Conservation (phyloP, 2,329 filamentous ascomycete species). For the Pseudocercospora eumusae region DNA sequence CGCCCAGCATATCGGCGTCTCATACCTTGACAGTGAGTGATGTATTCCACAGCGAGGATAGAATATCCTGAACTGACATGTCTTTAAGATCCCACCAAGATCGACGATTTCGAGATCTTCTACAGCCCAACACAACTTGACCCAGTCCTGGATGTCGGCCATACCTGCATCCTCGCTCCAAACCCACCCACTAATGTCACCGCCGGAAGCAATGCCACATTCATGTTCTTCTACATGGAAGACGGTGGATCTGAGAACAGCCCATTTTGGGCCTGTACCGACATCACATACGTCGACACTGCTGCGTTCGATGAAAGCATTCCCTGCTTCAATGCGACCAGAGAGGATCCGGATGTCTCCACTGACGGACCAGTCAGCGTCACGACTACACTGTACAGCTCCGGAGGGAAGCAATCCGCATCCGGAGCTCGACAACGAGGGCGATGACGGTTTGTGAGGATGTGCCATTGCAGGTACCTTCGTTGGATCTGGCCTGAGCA, state of each 20-base stretch:
- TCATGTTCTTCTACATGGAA: conserved; percentile 49
- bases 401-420: conserved; percentile 20
- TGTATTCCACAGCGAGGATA: conserved; percentile 28
- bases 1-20: conserved; percentile 56
- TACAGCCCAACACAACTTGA: conserved; percentile 40
- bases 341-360: conserved; percentile 39
- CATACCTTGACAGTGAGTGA: conserved; percentile 52
- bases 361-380: conserved; percentile 31
- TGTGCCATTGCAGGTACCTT: conserved; percentile 50
- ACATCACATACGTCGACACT: conserved; percentile 48
- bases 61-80: conserved; percentile 1
- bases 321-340: conserved; percentile 52
- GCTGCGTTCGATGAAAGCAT: conserved; percentile 45
- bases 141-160: conserved; percentile 45
- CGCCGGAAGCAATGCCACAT: conserved; percentile 48
- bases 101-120: conserved; percentile 45
- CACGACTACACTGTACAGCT: conserved; percentile 31
- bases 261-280: conserved; percentile 50
- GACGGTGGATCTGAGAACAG: conserved; percentile 46
- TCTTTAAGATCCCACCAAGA: conserved; percentile 44
- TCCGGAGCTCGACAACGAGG: conserved; percentile 11
- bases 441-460: conserved; percentile 38
- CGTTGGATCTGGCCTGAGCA: conserved; percentile 35
- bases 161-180: conserved; percentile 49
- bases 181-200: conserved; percentile 40